Conservation (phyloP, 345 rosid species). For the Boechera divaricarpa region DNA sequence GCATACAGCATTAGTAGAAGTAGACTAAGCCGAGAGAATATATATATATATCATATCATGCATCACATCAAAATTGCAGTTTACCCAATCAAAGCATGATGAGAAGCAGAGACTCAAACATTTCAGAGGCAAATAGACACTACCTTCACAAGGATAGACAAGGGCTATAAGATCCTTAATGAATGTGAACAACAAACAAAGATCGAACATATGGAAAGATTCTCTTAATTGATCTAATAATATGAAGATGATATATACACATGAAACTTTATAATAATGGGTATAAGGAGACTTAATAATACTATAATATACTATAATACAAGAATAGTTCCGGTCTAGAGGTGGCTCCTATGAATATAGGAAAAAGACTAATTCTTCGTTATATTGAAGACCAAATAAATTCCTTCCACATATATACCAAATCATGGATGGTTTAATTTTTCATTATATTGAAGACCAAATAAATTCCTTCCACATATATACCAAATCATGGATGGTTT, state of each 20-base stretch:
- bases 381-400: too few species aligned
- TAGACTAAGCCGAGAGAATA: background rate
- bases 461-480: too few species aligned
- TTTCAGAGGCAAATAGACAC: background rate
- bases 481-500: too few species aligned
- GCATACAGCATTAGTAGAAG: background rate
- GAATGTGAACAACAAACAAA: background rate
- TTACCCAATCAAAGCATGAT: background rate
- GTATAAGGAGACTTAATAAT: background rate
- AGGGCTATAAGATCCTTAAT: background rate
- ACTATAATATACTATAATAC: too few species aligned
- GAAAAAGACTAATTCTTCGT: background rate
- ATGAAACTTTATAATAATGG: constrained; percentile 11
- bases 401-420: too few species aligned
- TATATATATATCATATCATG: background rate
- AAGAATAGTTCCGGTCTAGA: background rate
- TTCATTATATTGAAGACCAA: too few species aligned
- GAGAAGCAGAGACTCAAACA: constrained; percentile 2
- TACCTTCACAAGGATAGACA: constrained; percentile 4
- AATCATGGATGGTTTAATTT: too few species aligned
- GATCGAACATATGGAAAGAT: background rate
- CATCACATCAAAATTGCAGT: background rate
- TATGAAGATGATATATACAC: constrained; percentile 5
- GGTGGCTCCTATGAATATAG: background rate
- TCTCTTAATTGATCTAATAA: background rate